Percentiles rank a stretch among this genome's conserved stretches.
These are phyloP conservation scores for Emydomyces testavorans DNA, from an alignment of 2,329 filamentous ascomycete species.

Conservation along the genomic window DNA sequence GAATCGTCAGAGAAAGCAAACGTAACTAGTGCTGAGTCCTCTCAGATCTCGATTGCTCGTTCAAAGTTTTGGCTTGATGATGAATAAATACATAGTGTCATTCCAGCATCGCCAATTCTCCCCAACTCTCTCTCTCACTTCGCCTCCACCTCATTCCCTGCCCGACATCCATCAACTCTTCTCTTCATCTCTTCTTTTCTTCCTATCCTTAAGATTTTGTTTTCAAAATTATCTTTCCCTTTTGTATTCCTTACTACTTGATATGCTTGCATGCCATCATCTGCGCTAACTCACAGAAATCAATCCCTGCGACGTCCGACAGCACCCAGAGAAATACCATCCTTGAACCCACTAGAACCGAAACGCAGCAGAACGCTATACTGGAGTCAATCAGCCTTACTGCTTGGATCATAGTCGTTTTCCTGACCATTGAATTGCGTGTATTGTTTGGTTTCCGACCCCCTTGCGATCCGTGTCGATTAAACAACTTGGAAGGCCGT, in stretches of 20 bases:
- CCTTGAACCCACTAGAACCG: not conserved
- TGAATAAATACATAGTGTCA: too few species aligned
- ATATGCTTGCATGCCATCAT: too few species aligned
- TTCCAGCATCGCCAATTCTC: not conserved
- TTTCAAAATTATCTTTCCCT: slow-evolving; percentile 1
- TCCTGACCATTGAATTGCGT: not conserved
- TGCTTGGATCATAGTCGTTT: not conserved
- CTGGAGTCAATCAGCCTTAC: not conserved
- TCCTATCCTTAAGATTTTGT: slow-evolving; percentile 5
- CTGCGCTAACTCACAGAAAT: not conserved
- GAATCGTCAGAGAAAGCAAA: too few species aligned
- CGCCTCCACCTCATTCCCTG: not conserved
- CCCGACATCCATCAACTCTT: not conserved
- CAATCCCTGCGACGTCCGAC: not conserved
- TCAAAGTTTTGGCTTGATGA: too few species aligned
- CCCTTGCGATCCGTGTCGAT: not conserved
- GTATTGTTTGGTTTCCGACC: not conserved
- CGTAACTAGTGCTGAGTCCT: too few species aligned
- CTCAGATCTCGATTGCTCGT: too few species aligned
- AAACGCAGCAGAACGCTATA: not conserved
- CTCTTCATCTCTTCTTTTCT: slow-evolving; percentile 1
- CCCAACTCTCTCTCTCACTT: not conserved
- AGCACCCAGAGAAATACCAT: not conserved
- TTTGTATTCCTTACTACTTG: not conserved
- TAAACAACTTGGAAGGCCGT: not conserved